These are phyloP conservation scores for Mortierella sp. DNA, from an alignment of 371 early-diverging fungal species.

Conservation along the genomic window DNA sequence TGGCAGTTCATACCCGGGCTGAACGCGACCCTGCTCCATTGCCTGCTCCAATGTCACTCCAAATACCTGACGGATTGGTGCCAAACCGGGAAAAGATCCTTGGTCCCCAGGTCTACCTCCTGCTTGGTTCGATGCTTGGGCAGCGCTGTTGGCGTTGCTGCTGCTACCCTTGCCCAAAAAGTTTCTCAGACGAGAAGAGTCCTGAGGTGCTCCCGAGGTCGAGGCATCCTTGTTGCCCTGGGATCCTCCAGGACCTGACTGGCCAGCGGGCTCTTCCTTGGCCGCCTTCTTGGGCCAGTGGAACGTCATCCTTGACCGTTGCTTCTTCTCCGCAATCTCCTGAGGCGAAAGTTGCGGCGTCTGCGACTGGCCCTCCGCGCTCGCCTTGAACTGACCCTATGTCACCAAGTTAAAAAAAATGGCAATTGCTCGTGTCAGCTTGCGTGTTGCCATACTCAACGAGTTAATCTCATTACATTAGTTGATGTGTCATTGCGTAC, in stretches of 20 bases:
- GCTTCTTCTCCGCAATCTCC: slow-evolving; percentile 60
- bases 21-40: slow-evolving; percentile 69
- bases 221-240: slow-evolving; percentile 12
- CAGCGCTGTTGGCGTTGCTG: slow-evolving; percentile 10
- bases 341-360: slow-evolving; percentile 25
- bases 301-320: slow-evolving; percentile 55
- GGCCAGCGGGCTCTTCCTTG: slow-evolving; percentile 31
- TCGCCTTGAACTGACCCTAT: slow-evolving; percentile 19
- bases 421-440: not conserved
- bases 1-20: slow-evolving; percentile 86
- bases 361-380: slow-evolving; percentile 16
- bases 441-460: not conserved
- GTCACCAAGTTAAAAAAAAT: not conserved
- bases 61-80: slow-evolving; percentile 72
- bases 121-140: slow-evolving; percentile 20
- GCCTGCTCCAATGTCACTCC: slow-evolving; percentile 80
- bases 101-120: slow-evolving; percentile 10
- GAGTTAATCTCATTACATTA: not conserved
- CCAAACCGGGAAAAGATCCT: slow-evolving; percentile 8
- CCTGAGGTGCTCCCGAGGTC: slow-evolving; percentile 17
- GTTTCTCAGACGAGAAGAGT: slow-evolving; percentile 34
- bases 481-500: slow-evolving; percentile 15
- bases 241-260: not conserved
- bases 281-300: slow-evolving; percentile 56
- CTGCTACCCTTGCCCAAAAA: slow-evolving; percentile 46